Conservation (phyloP, 345 rosid genomes). For the Salix dunnii region DNA sequence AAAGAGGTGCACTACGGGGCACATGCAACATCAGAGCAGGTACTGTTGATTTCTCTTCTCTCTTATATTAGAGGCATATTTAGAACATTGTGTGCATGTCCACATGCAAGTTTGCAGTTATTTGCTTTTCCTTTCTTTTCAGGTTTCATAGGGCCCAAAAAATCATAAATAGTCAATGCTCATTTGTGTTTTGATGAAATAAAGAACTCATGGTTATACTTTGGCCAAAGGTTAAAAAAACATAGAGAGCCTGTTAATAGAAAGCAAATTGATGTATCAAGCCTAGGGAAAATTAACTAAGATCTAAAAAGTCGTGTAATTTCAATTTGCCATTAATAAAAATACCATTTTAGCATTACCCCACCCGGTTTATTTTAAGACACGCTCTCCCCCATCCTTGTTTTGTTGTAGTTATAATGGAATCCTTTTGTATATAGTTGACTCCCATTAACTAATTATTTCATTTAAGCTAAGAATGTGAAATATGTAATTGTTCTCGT, state of each 20-base stretch:
- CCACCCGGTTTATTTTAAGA: neutral
- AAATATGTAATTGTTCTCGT: neutral
- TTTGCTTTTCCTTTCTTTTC: neutral
- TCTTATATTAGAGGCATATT: neutral
- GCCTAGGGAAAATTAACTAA: neutral
- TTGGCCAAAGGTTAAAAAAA: neutral
- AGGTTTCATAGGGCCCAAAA: neutral
- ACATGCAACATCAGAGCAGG: conserved; percentile 96
- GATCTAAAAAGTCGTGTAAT: neutral
- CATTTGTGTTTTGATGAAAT: neutral
- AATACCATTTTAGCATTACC: neutral
- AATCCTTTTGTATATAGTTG: neutral
- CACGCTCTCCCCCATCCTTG: neutral
- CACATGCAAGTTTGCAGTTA: neutral
- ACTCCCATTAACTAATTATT: neutral
- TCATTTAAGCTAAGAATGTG: neutral
- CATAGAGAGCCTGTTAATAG: neutral
- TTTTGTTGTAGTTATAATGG: neutral
- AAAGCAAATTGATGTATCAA: neutral
- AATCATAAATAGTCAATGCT: neutral
- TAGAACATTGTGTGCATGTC: neutral
- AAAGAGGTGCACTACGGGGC: conserved; percentile 98
- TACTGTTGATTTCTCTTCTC: conserved; percentile 25
- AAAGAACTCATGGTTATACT: neutral
- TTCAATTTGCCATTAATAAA: neutral